Base-by-base conservation (phyloP, 345 rosid genomes). In the Punica granatum region DNA sequence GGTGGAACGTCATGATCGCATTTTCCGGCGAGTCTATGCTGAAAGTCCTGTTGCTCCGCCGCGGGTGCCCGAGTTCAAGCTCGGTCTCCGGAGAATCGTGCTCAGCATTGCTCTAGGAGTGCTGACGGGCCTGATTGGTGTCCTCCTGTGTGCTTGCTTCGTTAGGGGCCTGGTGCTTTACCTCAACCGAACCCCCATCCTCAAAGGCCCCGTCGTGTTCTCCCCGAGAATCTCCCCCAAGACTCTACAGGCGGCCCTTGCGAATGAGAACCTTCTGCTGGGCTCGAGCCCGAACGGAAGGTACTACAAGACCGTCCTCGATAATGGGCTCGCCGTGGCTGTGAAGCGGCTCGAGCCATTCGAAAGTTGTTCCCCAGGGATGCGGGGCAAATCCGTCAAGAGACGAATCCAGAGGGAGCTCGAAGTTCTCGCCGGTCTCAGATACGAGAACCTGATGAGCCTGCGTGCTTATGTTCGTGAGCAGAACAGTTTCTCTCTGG, bases 131-230 rank as follows among this genome's bases (percentile, higher is more conserved):
- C 67, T 85, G 66, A 43, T 76, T 35, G 86, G 81, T 7, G 86
- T 94, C 46, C 2, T 85, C 67, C 71, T 81, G 41, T 72, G 84
- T 67, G 97, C 92, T 54, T 84, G 79, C 63, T 63, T 84, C 8
- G 77, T 90, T 53, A 82, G 85, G 53, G 69, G 70, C 79, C 64
- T 84, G 12, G 79, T 87, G 65, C 76, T 76, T 19, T 93, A 79
- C 88, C 81, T 93, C 75, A 86, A 73, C 79, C 76, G 78, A 69
- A 87, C 97, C 1, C 98, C 97, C 64, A 83, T 90, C 53, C 90
- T 93, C 76, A 90, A 85, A 78, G 98, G 98, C 12, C 97, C 97
- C 8, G 98, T 93, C 3, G 80, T 89, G 39, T 89, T 93, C 73
- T 88, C 97, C 10, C 98, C 96, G 0, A 87, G 80, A 77, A 88